Percentiles rank a stretch among this genome's conserved stretches.
Evolutionary conservation across 208 protist genomes (phyloP).

Genomic region (Novymonas esmeraldas): DNA sequence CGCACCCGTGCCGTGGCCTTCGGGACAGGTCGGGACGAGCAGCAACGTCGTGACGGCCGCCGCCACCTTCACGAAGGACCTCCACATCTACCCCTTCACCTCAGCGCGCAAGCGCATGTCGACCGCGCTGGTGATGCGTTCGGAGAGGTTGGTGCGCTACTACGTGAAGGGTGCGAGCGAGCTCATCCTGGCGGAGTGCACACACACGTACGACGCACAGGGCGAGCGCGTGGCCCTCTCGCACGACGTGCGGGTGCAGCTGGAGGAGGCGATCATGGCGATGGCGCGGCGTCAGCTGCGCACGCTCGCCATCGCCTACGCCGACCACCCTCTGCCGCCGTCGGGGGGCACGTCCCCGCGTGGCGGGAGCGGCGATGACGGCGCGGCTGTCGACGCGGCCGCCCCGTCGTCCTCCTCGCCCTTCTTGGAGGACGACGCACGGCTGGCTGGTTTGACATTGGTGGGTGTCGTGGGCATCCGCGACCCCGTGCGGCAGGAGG

Average conservation of each 20-base stretch:
- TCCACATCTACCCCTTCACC: conserved; percentile 73
- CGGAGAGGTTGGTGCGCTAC: conserved; percentile 50
- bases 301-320: conserved; percentile 77
- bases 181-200: conserved; percentile 57
- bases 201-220: conserved; percentile 32
- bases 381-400: too few relatives aligned
- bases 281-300: conserved; percentile 65
- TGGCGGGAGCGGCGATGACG: conserved; percentile 22
- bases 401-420: conserved; percentile 39
- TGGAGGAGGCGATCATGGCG: conserved; percentile 47
- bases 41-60: conserved; percentile 18
- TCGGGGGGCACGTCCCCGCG: neutral
- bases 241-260: conserved; percentile 35
- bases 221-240: conserved; percentile 41
- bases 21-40: conserved; percentile 30
- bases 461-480: conserved; percentile 91
- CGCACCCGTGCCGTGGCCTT: conserved; percentile 51
- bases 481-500: conserved; percentile 94
- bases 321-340: conserved; percentile 26
- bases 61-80: conserved; percentile 23
- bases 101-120: conserved; percentile 84
- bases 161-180: conserved; percentile 76
- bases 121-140: conserved; percentile 43
- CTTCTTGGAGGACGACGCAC: conserved; percentile 35
- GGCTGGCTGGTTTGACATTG: conserved; percentile 39